phyloP scores from a whole-genome alignment of 805 yeast species.

The Candida stauntonica region DNA sequence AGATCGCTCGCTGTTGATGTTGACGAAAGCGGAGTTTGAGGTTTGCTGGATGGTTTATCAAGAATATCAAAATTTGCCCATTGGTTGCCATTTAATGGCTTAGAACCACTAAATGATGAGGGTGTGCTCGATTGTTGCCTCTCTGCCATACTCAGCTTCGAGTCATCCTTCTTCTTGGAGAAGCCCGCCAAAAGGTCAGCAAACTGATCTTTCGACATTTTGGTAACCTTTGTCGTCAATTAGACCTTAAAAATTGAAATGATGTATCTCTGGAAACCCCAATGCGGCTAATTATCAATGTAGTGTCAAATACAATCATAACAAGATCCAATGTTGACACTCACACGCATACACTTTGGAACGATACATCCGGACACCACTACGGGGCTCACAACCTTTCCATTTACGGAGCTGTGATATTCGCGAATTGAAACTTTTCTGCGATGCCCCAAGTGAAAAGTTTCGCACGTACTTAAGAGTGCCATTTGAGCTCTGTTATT shows the following conservation, averaged over 20 bases:
- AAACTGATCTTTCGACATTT: slow-evolving; percentile 25
- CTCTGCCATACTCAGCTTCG: slow-evolving; percentile 32
- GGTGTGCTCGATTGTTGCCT: slow-evolving; percentile 24
- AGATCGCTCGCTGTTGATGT: slow-evolving; percentile 8
- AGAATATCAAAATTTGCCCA: slow-evolving; percentile 39
- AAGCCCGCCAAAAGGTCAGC: slow-evolving; percentile 24
- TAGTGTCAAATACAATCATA: too few relatives aligned
- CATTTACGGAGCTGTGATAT: neutral
- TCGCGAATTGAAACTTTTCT: too few relatives aligned
- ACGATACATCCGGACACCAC: neutral
- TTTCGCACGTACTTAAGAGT: neutral
- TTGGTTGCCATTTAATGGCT: slow-evolving; percentile 7
- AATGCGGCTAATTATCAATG: too few relatives aligned
- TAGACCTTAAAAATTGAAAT: too few relatives aligned
- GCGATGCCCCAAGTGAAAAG: neutral
- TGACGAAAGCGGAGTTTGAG: slow-evolving; percentile 1
- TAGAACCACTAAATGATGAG: neutral
- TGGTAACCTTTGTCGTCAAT: neutral
- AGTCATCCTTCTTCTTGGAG: slow-evolving; percentile 23
- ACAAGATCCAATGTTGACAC: too few relatives aligned
- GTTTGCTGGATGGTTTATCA: slow-evolving; percentile 7
- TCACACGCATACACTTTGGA: neutral
- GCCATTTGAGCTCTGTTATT: too few relatives aligned
- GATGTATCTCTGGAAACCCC: too few relatives aligned
- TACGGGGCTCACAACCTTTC: neutral